Conservation (phyloP, 169 alveolate genomes). For the Cryptosporidium baileyi region DNA sequence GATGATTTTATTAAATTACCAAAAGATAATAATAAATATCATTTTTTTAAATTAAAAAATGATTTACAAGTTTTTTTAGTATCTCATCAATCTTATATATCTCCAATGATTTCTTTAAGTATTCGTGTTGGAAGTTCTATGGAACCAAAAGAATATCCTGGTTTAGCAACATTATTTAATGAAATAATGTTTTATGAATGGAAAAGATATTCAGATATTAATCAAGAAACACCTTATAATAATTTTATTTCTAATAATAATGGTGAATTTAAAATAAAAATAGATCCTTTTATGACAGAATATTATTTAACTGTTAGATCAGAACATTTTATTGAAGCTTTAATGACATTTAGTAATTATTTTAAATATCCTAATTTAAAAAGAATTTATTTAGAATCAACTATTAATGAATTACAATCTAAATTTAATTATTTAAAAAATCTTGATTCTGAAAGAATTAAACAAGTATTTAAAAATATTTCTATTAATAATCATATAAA, state of each 20-base stretch:
- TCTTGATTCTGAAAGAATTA: not conserved
- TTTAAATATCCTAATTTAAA: slow-evolving; percentile 13
- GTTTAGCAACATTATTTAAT: slow-evolving; percentile 27
- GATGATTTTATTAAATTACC: slow-evolving; percentile 8
- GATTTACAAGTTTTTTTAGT: slow-evolving; percentile 46
- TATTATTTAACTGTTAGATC: slow-evolving; percentile 4
- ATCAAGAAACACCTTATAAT: not conserved
- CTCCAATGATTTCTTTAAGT: slow-evolving; percentile 4
- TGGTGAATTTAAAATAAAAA: slow-evolving; percentile 1
- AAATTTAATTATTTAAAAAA: not conserved
- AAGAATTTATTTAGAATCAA: slow-evolving; percentile 17
- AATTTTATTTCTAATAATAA: slow-evolving; percentile 9
- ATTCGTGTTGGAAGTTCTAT: slow-evolving; percentile 58
- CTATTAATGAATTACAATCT: not conserved
- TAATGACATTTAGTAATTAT: not conserved
- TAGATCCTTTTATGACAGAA: slow-evolving; percentile 19
- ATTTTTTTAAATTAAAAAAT: slow-evolving; percentile 11
- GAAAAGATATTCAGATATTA: slow-evolving; percentile 4
- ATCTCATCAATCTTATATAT: not conserved
- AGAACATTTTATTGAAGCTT: slow-evolving; percentile 29
- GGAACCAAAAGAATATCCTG: slow-evolving; percentile 41
- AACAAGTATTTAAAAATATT: slow-evolving; percentile 15
- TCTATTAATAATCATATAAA: slow-evolving; percentile 7
- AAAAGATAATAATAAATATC: slow-evolving; percentile 19
- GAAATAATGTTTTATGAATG: slow-evolving; percentile 29